A percentile compares a stretch with the other conserved stretches of the same genome.
phyloP scores from a whole-genome alignment of 257 asterid species.

The Jacaranda mimosifolia region DNA sequence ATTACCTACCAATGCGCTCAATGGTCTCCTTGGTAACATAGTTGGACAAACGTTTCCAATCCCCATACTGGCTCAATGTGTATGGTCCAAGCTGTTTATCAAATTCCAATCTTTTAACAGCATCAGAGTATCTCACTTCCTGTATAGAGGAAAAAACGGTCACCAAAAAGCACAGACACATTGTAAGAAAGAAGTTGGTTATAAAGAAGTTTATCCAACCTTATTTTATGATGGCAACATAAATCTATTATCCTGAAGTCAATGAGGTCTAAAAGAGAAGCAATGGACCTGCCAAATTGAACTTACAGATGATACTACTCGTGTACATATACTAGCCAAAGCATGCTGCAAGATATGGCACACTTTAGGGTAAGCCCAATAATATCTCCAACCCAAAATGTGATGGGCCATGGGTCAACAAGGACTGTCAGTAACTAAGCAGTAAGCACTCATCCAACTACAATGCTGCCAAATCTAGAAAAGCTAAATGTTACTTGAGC shows the following conservation, averaged over 20 bases:
- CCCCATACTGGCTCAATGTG: conserved; percentile 66
- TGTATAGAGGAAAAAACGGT: conserved; percentile 34
- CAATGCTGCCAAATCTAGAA: conserved; percentile 24
- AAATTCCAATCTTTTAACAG: conserved; percentile 87
- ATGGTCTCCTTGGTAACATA: conserved; percentile 71
- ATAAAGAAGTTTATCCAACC: conserved; percentile 5
- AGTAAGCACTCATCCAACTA: conserved; percentile 16
- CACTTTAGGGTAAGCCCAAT: background rate
- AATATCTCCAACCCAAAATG: conserved; percentile 11
- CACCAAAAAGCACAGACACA: conserved; percentile 19
- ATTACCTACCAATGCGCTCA: conserved; percentile 70
- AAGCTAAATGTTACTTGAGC: background rate
- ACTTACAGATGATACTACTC: conserved; percentile 1
- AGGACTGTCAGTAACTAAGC: conserved; percentile 9
- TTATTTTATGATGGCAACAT: background rate
- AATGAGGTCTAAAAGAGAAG: conserved; percentile 1
- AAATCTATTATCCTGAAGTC: conserved; percentile 15
- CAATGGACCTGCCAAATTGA: conserved; percentile 18
- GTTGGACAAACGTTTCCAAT: conserved; percentile 84
- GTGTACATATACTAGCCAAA: background rate
- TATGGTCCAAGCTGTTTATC: conserved; percentile 92
- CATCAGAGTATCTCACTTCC: conserved; percentile 79
- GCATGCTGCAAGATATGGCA: conserved; percentile 24
- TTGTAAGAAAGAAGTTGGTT: background rate
- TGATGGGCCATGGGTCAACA: conserved; percentile 7